phyloP scores from a whole-genome alignment of 805 yeast genomes.

The Candida succiphila region DNA sequence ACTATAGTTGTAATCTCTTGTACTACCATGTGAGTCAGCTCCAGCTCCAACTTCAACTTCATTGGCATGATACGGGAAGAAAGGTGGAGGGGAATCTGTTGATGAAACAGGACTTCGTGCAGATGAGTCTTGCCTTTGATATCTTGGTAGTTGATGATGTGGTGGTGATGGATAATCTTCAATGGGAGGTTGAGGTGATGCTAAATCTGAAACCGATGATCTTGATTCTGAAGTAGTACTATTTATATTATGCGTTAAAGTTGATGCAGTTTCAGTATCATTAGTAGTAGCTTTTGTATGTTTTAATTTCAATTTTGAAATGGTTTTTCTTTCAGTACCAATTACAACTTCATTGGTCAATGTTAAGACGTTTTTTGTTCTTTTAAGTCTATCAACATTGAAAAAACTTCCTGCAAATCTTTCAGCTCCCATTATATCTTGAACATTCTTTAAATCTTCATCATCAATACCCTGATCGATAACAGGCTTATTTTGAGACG shows the following conservation, averaged over 20 bases:
- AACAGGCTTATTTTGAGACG: constrained; percentile 5
- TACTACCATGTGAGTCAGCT: no score
- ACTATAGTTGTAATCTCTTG: not conserved
- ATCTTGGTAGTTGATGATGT: no score
- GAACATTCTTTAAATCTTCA: constrained; percentile 3
- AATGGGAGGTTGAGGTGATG: constrained; percentile 4
- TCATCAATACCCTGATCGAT: constrained; percentile 7
- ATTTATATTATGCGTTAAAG: not conserved
- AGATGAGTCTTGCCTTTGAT: no score
- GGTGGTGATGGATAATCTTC: not conserved
- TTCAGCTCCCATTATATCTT: no score
- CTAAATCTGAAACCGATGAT: constrained; percentile 1
- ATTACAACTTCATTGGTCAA: constrained; percentile 70
- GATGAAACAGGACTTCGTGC: constrained; percentile 1
- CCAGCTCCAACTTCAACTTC: no score
- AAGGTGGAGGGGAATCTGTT: not conserved
- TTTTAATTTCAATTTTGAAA: constrained; percentile 16
- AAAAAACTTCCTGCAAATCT: constrained; percentile 29
- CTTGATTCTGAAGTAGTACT: not conserved
- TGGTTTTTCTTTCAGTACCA: constrained; percentile 58
- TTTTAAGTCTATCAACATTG: constrained; percentile 71
- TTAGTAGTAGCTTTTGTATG: not conserved
- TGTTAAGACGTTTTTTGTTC: constrained; percentile 71
- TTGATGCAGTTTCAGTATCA: constrained; percentile 2
- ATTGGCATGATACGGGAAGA: not conserved